These are phyloP conservation scores for Hibiscus trionum DNA, from an alignment of 345 rosid genomes.

Conservation along the genomic window DNA sequence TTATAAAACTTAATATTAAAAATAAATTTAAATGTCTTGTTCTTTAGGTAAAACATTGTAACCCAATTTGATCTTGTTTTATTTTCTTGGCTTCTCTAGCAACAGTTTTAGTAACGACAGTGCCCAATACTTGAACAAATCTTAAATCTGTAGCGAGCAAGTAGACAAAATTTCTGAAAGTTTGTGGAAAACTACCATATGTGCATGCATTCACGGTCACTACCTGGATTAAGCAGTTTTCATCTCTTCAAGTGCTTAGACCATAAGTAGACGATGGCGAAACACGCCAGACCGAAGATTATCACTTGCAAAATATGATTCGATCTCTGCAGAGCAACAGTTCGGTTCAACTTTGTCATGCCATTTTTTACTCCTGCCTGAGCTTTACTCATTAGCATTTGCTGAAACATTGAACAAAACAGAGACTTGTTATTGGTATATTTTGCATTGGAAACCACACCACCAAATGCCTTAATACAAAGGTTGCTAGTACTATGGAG, in stretches of 20 bases:
- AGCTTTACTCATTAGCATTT: slow-evolving; percentile 11
- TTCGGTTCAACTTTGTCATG: slow-evolving; percentile 11
- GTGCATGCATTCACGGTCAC: background rate
- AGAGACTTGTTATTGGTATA: background rate
- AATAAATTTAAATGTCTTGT: too few species aligned
- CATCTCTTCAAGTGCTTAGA: slow-evolving; percentile 9
- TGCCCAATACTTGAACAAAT: background rate
- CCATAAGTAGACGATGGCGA: slow-evolving; percentile 8
- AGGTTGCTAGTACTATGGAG: background rate
- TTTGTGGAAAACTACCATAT: too few species aligned
- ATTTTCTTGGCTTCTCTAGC: background rate
- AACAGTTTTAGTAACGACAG: background rate
- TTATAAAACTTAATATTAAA: too few species aligned
- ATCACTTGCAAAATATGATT: slow-evolving; percentile 11
- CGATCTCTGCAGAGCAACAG: slow-evolving; percentile 4
- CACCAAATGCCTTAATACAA: background rate
- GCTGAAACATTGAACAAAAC: slow-evolving; percentile 5
- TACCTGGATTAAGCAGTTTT: background rate
- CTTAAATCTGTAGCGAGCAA: background rate
- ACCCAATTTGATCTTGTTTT: background rate
- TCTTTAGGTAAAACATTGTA: too few species aligned
- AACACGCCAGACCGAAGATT: slow-evolving; percentile 3
- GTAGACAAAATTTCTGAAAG: background rate
- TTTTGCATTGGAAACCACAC: background rate
- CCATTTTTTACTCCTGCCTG: slow-evolving; percentile 9